Evolutionary conservation across 2,329 filamentous ascomycete genomes (phyloP).

Genomic region (Leptographium galeiforme): DNA sequence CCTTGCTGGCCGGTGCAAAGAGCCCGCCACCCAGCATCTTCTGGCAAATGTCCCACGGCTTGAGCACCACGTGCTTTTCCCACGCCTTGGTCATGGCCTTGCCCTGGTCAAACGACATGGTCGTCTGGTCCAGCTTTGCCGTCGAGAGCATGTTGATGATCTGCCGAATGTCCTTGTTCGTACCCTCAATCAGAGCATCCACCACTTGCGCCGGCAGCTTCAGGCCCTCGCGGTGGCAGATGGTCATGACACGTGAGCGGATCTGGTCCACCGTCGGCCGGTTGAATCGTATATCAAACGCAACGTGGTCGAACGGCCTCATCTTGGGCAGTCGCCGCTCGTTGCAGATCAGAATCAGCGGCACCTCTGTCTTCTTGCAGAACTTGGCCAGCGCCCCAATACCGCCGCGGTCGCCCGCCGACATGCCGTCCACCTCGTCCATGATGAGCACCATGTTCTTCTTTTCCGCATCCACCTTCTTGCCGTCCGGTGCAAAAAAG

Average conservation of each 20-base stretch:
- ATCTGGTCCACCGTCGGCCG: constrained; percentile 86
- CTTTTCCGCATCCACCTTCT: constrained; percentile 65
- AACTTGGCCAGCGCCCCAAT: constrained; percentile 88
- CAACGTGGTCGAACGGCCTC: constrained; percentile 87
- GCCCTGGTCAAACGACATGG: constrained; percentile 71
- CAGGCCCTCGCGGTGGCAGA: constrained; percentile 81
- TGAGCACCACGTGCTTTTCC: constrained; percentile 94
- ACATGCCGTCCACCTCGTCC: constrained; percentile 99
- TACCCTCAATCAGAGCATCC: constrained; percentile 89
- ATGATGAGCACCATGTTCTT: constrained; percentile 95
- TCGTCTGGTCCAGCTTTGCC: constrained; percentile 71
- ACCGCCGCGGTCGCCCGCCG: constrained; percentile 86
- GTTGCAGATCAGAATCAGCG: constrained; percentile 96
- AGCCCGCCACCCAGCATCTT: constrained; percentile 83
- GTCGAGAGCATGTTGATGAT: constrained; percentile 98
- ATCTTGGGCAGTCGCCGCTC: constrained; percentile 88
- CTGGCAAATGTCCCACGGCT: constrained; percentile 94
- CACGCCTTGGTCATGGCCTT: constrained; percentile 95
- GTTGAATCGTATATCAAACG: constrained; percentile 75
- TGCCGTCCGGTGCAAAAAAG: constrained; percentile 75
- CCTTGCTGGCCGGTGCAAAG: constrained; percentile 70
- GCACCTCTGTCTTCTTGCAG: constrained; percentile 88
- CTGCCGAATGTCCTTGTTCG: constrained; percentile 88
- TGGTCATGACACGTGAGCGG: constrained; percentile 83
- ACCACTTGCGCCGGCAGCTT: constrained; percentile 74